Evolutionary conservation across 2,329 filamentous ascomycete genomes (phyloP).

Genomic region (Colletotrichum viniferum): DNA sequence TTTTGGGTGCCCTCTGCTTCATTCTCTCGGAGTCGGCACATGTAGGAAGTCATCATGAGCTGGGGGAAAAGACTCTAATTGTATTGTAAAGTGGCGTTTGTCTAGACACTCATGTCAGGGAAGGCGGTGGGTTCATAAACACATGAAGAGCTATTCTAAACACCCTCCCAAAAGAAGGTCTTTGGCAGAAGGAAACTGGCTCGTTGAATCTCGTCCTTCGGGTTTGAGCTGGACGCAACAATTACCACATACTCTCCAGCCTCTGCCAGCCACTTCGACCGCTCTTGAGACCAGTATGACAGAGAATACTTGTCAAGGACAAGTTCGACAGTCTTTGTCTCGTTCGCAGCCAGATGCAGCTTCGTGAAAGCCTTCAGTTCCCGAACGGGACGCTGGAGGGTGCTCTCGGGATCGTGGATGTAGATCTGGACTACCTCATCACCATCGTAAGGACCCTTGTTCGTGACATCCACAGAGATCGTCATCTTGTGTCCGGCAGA

Average conservation of each 20-base stretch:
- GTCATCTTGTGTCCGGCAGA: slow-evolving; percentile 46
- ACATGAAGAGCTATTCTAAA: background rate
- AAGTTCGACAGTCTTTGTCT: slow-evolving; percentile 61
- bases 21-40: too few relatives aligned
- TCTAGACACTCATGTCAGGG: background rate
- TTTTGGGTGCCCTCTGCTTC: background rate
- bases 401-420: slow-evolving; percentile 42
- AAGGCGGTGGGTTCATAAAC: too few relatives aligned
- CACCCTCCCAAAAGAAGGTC: slow-evolving; percentile 19
- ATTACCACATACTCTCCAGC: slow-evolving; percentile 67
- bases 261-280: slow-evolving; percentile 69
- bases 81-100: background rate
- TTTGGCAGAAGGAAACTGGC: background rate
- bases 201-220: slow-evolving; percentile 1
- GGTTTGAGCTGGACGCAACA: slow-evolving; percentile 37
- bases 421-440: slow-evolving; percentile 59
- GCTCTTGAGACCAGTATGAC: slow-evolving; percentile 73
- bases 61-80: background rate
- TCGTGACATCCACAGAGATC: slow-evolving; percentile 12
- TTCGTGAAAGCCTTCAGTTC: slow-evolving; percentile 72
- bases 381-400: slow-evolving; percentile 60
- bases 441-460: slow-evolving; percentile 4
- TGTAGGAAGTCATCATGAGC: background rate
- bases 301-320: slow-evolving; percentile 29
- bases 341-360: slow-evolving; percentile 62